A percentile compares a stretch with the other conserved stretches of the same genome.
Evolutionary conservation across 345 rosid genomes (phyloP).

Genomic region (Euclidium syriacum): DNA sequence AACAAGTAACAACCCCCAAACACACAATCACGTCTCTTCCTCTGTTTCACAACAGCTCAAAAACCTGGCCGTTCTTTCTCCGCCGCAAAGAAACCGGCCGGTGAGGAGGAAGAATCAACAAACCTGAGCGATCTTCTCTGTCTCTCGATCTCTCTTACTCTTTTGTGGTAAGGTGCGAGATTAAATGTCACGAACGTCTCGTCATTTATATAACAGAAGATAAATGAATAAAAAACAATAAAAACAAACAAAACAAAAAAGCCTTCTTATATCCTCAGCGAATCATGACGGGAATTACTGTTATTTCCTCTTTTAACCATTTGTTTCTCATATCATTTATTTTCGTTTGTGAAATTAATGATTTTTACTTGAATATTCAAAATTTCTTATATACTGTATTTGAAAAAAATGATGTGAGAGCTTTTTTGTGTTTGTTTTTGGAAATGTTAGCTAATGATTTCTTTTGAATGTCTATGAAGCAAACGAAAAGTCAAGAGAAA

Average conservation of each 20-base stretch:
- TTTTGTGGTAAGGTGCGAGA: conserved; percentile 1
- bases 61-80: neutral
- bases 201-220: neutral
- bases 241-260: conserved; percentile 8
- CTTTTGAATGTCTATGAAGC: neutral
- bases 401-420: neutral
- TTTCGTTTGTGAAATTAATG: neutral
- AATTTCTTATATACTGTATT: no score
- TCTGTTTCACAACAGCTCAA: neutral
- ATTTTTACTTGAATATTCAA: no score
- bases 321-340: neutral
- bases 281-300: neutral
- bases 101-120: neutral
- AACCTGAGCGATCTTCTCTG: conserved; percentile 16
- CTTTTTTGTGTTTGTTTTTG: neutral
- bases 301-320: conserved; percentile 12
- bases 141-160: conserved; percentile 4
- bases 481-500: neutral
- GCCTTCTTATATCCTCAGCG: neutral
- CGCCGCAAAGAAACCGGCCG: conserved; percentile 2
- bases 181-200: conserved; percentile 19
- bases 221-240: neutral
- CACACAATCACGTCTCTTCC: neutral
- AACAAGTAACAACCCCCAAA: no score
- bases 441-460: neutral